Evolutionary conservation across 2,329 filamentous ascomycete genomes (phyloP), one percentile per base, ranked within the genome.

Genomic region (Ophioceras dolichostomum): DNA sequence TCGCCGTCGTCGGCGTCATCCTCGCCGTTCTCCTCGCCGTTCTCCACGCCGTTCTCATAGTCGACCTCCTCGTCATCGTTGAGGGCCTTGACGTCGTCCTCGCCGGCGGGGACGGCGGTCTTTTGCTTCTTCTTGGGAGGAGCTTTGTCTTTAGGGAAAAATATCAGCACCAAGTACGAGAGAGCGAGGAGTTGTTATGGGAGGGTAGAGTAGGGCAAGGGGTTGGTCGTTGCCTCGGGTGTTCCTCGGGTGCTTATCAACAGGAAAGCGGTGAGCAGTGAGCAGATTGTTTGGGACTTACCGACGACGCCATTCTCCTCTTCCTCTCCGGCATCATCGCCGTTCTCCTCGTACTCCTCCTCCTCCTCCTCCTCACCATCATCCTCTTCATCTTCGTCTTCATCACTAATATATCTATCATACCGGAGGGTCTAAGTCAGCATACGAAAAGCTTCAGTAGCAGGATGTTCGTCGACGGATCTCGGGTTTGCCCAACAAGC

Each of bases 111-210:
- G 10, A 51, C 47, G 19, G 52, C 53, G 19, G 63, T 67, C 62
- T 68, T 71, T 47, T 59, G 61, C 57, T 68, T 70, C 59, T 71
- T 71, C 39, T 61, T 61, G 27, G 67, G 67, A 34, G 64, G 65
- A 37, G 59, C 58, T 41, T 58, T 52, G 37, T 53, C 56, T 62
- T 43, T 9, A 2, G 18, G 4, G 3, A 17, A n/a, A n/a, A n/a
- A n/a, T n/a, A n/a, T n/a, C n/a, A n/a, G n/a, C n/a, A n/a, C n/a
- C n/a, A n/a, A n/a, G n/a, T n/a, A n/a, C n/a, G n/a, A 13, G 5
- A 12, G 9, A 5, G 27, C 10, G 21, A 2, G 5, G 13, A 8
- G 14, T 22, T 29, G 24, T 10, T 13, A n/a, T 20, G 21, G n/a
- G n/a, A 13, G 9, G 31, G 16, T 10, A 17, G 34, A 3, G 34